Conservation (phyloP, 139 green algal genomes). For the Chlamydomonas incerta region DNA sequence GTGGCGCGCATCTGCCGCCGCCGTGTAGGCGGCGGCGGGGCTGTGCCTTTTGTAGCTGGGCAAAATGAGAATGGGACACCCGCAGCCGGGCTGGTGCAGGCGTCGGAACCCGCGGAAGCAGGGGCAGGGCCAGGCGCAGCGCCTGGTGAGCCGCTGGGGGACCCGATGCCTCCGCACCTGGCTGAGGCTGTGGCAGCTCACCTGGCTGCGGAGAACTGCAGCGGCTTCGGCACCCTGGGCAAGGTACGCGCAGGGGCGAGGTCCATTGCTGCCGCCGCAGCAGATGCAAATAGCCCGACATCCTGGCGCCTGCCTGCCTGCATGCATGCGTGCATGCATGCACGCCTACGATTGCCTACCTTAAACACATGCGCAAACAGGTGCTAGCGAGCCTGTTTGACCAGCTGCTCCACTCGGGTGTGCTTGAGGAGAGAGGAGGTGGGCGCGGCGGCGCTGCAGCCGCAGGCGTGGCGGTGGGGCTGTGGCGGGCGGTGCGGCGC, state of each 20-base stretch:
- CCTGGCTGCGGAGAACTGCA: constrained; percentile 13
- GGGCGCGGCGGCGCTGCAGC: neutral
- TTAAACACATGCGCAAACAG: neutral
- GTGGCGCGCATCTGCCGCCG: neutral
- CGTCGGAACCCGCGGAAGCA: too few relatives aligned
- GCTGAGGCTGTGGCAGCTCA: neutral
- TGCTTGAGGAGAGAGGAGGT: too few relatives aligned
- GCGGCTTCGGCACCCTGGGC: neutral
- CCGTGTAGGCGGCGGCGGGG: neutral
- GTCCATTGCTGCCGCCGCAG: neutral
- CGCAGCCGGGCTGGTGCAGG: neutral
- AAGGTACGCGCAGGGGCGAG: neutral
- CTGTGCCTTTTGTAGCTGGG: too few relatives aligned
- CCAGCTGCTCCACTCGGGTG: neutral
- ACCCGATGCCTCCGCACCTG: neutral
- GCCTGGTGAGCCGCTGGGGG: too few relatives aligned
- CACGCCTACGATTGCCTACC: neutral
- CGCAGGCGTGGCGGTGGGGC: neutral
- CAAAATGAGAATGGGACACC: too few relatives aligned
- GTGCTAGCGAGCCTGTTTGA: constrained; percentile 15
- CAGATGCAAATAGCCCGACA: neutral
- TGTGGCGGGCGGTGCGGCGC: constrained; percentile 7
- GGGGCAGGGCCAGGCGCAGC: too few relatives aligned
- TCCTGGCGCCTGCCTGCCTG: neutral
- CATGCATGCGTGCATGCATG: neutral